A percentile compares a stretch with the other conserved stretches of the same genome.
Evolutionary conservation across 257 asterid genomes (phyloP).

Genomic region (Petunia axillaris): DNA sequence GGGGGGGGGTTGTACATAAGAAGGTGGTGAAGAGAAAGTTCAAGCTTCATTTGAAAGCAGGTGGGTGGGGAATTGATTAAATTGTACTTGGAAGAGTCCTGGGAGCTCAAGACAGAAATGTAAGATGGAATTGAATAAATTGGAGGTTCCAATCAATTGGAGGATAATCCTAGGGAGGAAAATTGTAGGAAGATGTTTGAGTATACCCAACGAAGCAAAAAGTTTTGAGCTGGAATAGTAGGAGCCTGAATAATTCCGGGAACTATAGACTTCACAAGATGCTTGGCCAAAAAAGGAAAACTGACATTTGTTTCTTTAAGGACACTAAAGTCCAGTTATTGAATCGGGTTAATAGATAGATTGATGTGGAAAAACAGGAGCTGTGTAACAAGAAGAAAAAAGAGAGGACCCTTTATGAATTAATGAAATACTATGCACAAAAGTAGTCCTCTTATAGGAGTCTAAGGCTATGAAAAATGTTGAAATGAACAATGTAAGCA

Average conservation of each 20-base stretch:
- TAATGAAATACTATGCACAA: neutral
- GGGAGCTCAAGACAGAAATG: neutral
- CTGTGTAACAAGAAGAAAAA: neutral
- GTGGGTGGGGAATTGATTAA: neutral
- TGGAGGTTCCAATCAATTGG: conserved; percentile 5
- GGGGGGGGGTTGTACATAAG: neutral
- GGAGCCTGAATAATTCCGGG: neutral
- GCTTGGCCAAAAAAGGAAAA: neutral
- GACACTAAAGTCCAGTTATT: neutral
- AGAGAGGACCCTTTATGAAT: neutral
- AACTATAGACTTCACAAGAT: neutral
- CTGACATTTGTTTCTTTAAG: neutral
- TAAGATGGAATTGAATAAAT: neutral
- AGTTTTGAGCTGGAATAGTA: neutral
- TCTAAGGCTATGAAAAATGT: neutral
- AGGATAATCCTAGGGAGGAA: neutral
- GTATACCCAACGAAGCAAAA: neutral
- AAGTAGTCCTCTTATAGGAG: neutral
- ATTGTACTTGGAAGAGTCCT: neutral
- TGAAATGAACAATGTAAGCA: neutral
- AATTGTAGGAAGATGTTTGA: conserved; percentile 1
- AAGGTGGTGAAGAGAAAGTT: neutral
- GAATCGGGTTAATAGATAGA: neutral
- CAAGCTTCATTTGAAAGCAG: neutral
- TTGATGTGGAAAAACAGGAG: neutral